These are phyloP conservation scores for Verticillium nubilum DNA, from an alignment of 2,329 filamentous ascomycete species.

Conservation along the genomic window DNA sequence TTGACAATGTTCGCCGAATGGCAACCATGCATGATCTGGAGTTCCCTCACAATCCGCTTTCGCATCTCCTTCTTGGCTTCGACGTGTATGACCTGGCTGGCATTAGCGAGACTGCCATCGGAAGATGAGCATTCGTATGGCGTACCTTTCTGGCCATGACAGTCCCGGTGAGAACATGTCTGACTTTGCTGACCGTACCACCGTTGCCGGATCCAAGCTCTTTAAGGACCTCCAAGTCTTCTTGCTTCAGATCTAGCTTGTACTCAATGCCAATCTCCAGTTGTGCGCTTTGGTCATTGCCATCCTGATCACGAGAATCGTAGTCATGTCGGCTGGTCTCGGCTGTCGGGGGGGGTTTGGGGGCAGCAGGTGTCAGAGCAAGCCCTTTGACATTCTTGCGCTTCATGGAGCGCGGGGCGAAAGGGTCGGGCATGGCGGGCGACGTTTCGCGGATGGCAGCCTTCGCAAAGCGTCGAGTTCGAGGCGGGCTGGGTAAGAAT, in stretches of 20 bases:
- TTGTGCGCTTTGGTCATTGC: slow-evolving; percentile 54
- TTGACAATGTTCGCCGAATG: slow-evolving; percentile 96
- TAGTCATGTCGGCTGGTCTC: slow-evolving; percentile 62
- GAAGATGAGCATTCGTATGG: background rate
- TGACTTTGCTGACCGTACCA: slow-evolving; percentile 96
- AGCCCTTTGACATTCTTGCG: slow-evolving; percentile 98
- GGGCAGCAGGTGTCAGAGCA: slow-evolving; percentile 72
- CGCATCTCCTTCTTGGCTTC: slow-evolving; percentile 96
- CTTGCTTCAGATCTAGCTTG: slow-evolving; percentile 83
- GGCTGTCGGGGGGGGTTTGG: slow-evolving; percentile 66
- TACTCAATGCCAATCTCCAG: slow-evolving; percentile 98
- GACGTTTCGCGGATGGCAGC: background rate
- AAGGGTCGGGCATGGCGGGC: slow-evolving; percentile 53
- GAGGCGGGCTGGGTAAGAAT: background rate
- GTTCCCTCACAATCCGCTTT: slow-evolving; percentile 92
- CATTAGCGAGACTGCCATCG: background rate
- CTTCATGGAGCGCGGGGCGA: slow-evolving; percentile 80
- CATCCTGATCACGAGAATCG: slow-evolving; percentile 54
- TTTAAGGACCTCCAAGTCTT: slow-evolving; percentile 89
- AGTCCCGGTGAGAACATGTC: slow-evolving; percentile 88
- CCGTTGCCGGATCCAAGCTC: slow-evolving; percentile 95
- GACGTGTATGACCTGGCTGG: slow-evolving; percentile 81
- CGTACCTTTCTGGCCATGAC: slow-evolving; percentile 95
- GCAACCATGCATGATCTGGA: slow-evolving; percentile 98
- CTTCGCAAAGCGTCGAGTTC: background rate